These are phyloP conservation scores for Monosporozyma unispora DNA, from an alignment of 805 yeast genomes.

Conservation along the genomic window DNA sequence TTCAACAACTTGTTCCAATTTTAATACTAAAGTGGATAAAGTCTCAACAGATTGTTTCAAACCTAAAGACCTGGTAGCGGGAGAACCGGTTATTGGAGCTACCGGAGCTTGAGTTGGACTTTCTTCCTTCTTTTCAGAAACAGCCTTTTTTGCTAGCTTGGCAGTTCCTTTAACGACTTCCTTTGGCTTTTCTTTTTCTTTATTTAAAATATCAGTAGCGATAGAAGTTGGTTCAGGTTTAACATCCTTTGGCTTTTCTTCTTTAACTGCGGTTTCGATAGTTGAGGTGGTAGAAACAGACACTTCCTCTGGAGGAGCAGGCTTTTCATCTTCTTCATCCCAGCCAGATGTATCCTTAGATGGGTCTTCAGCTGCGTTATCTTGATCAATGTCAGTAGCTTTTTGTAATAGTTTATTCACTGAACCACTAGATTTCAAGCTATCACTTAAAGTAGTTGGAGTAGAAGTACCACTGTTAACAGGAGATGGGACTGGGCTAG, in stretches of 20 bases:
- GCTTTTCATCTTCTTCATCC: slow-evolving; percentile 28
- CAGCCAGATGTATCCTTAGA: slow-evolving; percentile 26
- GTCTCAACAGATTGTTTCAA: slow-evolving; percentile 65
- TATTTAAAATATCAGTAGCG: slow-evolving; percentile 5
- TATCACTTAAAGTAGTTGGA: slow-evolving; percentile 14
- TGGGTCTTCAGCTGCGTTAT: slow-evolving; percentile 30
- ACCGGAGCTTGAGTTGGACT: slow-evolving; percentile 7
- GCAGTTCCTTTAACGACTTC: slow-evolving; percentile 10
- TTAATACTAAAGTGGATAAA: slow-evolving; percentile 46
- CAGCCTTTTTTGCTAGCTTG: background rate
- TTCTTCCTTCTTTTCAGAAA: slow-evolving; percentile 7
- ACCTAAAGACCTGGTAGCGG: slow-evolving; percentile 44
- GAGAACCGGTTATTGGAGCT: slow-evolving; percentile 3
- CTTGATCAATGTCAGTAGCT: slow-evolving; percentile 23
- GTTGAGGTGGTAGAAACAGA: background rate
- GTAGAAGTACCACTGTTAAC: slow-evolving; percentile 9
- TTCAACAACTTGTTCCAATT: slow-evolving; percentile 47
- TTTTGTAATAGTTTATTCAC: slow-evolving; percentile 24
- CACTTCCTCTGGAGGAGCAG: slow-evolving; percentile 5
- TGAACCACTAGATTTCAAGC: slow-evolving; percentile 20
- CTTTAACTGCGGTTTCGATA: background rate
- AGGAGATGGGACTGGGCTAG: background rate
- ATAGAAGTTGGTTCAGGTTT: slow-evolving; percentile 11
- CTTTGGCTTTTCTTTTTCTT: slow-evolving; percentile 14
- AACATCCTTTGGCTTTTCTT: slow-evolving; percentile 9